Conservation (phyloP, 768 basidiomycete genomes). For the Leccinum rimulosum region DNA sequence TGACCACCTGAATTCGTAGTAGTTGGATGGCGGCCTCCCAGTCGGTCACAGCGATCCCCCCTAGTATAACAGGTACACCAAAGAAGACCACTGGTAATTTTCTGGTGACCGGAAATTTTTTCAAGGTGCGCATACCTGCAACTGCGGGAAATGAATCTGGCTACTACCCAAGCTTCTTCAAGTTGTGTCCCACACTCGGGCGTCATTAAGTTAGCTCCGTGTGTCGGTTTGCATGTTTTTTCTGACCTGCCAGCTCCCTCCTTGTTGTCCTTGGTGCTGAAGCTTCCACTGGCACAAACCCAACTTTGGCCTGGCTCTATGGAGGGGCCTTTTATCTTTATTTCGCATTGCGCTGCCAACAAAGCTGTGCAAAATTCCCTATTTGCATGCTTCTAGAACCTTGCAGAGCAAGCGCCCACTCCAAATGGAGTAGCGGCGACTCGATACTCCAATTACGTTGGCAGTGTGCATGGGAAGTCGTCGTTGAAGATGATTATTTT, state of each 20-base stretch:
- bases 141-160: conserved; percentile 1
- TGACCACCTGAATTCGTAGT: conserved; percentile 58
- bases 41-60: too few relatives aligned
- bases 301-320: conserved; percentile 39
- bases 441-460: conserved; percentile 67
- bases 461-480: conserved; percentile 63
- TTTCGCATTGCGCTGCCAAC: conserved; percentile 37
- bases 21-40: too few relatives aligned
- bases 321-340: conserved; percentile 49
- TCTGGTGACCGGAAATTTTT: conserved; percentile 45
- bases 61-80: conserved; percentile 64
- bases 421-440: conserved; percentile 61
- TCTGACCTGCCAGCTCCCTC: conserved; percentile 62
- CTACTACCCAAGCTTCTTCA: conserved; percentile 5
- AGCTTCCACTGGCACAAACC: conserved; percentile 31
- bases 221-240: conserved; percentile 71
- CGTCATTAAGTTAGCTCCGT: conserved; percentile 48
- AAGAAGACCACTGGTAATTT: conserved; percentile 35
- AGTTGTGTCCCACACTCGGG: conserved; percentile 42
- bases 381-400: conserved; percentile 44
- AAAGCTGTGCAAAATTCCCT: conserved; percentile 47
- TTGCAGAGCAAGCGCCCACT: conserved; percentile 67
- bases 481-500: conserved; percentile 55
- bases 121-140: conserved; percentile 36
- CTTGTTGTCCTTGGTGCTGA: conserved; percentile 51